Base-by-base conservation (phyloP, 441 rosid species). In the Theobroma grandiflorum region DNA sequence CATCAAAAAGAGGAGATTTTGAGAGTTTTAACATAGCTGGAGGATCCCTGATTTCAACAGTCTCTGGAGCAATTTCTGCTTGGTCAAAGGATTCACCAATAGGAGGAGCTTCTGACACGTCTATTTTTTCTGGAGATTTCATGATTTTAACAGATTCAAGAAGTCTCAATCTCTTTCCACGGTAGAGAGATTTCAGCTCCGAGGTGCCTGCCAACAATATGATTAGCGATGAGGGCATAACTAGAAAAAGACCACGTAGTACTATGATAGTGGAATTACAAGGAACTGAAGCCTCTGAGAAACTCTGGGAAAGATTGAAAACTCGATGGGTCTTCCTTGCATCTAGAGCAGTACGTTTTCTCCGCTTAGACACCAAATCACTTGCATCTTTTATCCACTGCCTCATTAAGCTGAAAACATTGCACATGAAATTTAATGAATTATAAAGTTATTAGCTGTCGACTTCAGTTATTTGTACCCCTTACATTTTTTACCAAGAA, bases 211-310 rank as follows among this genome's bases (percentile, higher is more conserved):
- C 79, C 79, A 86, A 85, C 37, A 74, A 78, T 47, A 75, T 73
- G 79, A 81, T 82, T 52, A 84, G 75, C 57, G 75, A 72, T 78
- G 63, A 42, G 42, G 63, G 63, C 72, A 74, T 68, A 76, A 71
- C 7, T 64, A 42, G 8, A 52, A 70, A 73, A 74, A 58, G 18
- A 82, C 43, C 78, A 43, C 61, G 12, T 50, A 35, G 31, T 64
- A 64, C 35, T 37, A 57, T 49, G 20, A 77, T 10, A 75, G 64
- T 69, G 50, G 49, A 84, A 93, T 86, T 84, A 97, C 99, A 89
- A 38, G 94, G 90, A 83, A 97, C 72, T 79, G 88, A 72, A 79
- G 98, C 91, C 79, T 87, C 89, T 76, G 65, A 81, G 82, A 93
- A 89, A 86, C 76, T 78, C 78, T 40, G 76, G 55, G 82, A 82